phyloP scores from a whole-genome alignment of 148 eudicot species.

The Oxyria digyna region DNA sequence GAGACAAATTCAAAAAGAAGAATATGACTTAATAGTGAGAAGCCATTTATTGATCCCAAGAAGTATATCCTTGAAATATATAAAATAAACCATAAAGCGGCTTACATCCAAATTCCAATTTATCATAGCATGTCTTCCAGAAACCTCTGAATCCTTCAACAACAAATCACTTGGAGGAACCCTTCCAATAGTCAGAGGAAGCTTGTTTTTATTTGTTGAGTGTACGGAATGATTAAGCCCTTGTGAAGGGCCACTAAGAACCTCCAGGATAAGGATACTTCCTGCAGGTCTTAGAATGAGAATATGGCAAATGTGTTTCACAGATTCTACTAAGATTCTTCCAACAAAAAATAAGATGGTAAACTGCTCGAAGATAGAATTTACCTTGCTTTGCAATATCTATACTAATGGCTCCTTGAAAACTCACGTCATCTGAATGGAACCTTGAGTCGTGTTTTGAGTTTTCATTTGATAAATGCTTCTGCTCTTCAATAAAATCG shows the following conservation, averaged over 20 bases:
- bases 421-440: conserved; percentile 22
- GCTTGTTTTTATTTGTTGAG: conserved; percentile 56
- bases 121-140: conserved; percentile 95
- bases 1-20: conserved; percentile 15
- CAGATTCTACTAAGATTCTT: conserved; percentile 19
- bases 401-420: conserved; percentile 20
- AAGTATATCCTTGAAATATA: background rate
- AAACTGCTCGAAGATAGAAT: conserved; percentile 13
- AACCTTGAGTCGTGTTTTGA: conserved; percentile 20
- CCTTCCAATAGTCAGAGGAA: conserved; percentile 91
- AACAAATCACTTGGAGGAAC: conserved; percentile 67
- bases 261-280: conserved; percentile 81
- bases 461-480: conserved; percentile 26
- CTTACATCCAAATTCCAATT: conserved; percentile 76
- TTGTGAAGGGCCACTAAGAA: conserved; percentile 66
- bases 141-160: conserved; percentile 79
- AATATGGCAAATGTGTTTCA: conserved; percentile 40
- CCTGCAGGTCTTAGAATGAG: conserved; percentile 79
- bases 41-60: background rate
- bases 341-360: background rate
- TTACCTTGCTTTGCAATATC: conserved; percentile 30
- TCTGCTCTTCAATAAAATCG: conserved; percentile 32
- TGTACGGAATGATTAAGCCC: conserved; percentile 46
- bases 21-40: conserved; percentile 1
- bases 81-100: background rate